Evolutionary conservation across 257 asterid species (phyloP).

Genomic region (Asclepias syriaca): DNA sequence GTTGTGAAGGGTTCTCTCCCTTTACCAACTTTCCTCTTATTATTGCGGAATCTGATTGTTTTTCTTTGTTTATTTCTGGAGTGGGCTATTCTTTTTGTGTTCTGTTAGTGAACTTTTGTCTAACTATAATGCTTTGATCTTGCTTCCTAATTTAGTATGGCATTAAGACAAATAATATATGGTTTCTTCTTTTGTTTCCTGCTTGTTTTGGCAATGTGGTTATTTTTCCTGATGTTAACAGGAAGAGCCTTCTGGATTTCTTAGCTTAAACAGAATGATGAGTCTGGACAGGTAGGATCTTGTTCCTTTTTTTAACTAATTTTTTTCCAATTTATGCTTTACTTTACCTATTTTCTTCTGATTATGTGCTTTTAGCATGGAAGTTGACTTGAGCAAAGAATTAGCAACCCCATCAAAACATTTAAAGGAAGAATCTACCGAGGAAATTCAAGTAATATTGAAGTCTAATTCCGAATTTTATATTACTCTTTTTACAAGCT

Average conservation of each 20-base stretch:
- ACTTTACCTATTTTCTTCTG: slow-evolving; percentile 8
- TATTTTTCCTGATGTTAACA: slow-evolving; percentile 20
- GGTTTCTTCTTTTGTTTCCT: background rate
- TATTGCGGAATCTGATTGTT: background rate
- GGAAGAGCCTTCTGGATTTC: slow-evolving; percentile 86
- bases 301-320: background rate
- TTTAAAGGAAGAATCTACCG: slow-evolving; percentile 27
- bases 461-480: background rate
- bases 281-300: slow-evolving; percentile 66
- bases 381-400: slow-evolving; percentile 66
- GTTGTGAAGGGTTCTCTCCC: background rate
- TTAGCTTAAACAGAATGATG: slow-evolving; percentile 91
- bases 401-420: slow-evolving; percentile 40
- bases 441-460: slow-evolving; percentile 42
- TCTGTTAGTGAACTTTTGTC: background rate
- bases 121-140: background rate
- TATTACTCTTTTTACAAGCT: background rate
- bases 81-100: background rate
- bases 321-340: background rate
- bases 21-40: background rate
- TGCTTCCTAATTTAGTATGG: background rate
- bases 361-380: slow-evolving; percentile 47
- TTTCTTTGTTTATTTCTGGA: background rate
- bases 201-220: background rate
- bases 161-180: background rate